Conservation (phyloP, 208 protist species). For the Porcisia deanei region DNA sequence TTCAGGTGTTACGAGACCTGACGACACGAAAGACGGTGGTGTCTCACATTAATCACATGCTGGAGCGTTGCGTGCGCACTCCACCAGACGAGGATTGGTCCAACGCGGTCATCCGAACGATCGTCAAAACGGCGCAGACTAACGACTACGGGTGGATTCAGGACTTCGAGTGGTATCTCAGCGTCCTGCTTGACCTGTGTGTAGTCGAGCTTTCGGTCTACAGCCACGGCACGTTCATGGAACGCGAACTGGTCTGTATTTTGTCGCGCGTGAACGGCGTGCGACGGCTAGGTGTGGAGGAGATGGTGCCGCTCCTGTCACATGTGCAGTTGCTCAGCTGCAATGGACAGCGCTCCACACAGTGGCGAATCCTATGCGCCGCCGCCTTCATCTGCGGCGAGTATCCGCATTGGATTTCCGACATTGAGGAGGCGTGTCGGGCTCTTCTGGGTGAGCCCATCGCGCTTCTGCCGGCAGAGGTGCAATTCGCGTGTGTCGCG, state of each 20-base stretch:
- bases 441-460: constrained; percentile 47
- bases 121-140: constrained; percentile 77
- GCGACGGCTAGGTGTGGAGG: constrained; percentile 68
- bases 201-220: constrained; percentile 61
- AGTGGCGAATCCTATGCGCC: constrained; percentile 85
- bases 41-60: constrained; percentile 76
- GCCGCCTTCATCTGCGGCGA: constrained; percentile 95
- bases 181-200: constrained; percentile 92
- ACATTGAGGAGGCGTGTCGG: constrained; percentile 50
- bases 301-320: constrained; percentile 55
- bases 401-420: constrained; percentile 82
- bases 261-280: constrained; percentile 94
- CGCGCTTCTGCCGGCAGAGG: constrained; percentile 69
- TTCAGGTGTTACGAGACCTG: constrained; percentile 93
- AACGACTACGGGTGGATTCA: constrained; percentile 91
- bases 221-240: constrained; percentile 86
- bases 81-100: constrained; percentile 89
- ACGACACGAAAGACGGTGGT: constrained; percentile 92
- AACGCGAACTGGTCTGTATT: constrained; percentile 93
- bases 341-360: constrained; percentile 54
- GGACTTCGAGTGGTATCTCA: constrained; percentile 98
- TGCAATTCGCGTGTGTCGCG: constrained; percentile 85
- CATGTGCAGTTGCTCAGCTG: constrained; percentile 48
- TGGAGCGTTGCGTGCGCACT: constrained; percentile 58
- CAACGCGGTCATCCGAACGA: constrained; percentile 91